Base-by-base conservation (phyloP, 345 rosid genomes). In the Brassica juncea region DNA sequence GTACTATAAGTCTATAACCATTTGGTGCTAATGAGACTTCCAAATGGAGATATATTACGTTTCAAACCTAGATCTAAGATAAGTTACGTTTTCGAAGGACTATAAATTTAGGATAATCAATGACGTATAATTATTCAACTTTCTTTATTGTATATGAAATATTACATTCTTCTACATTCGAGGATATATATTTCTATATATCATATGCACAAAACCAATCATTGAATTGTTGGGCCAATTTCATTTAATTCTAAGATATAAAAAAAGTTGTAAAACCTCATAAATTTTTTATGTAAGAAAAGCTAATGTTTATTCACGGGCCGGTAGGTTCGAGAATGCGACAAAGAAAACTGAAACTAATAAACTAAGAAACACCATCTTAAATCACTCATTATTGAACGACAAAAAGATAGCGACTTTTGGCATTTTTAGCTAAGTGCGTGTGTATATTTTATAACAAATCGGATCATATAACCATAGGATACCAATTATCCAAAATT, bases 211-310 rank as follows among this genome's bases (percentile, higher is more conserved):
- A 68, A 68, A 37, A 14, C 74, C 62, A 60, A 60, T 76, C 69
- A 76, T 76, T 42, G 31, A 30, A 15, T 30, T 42, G 58, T 28
- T 15, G 15, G 74, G 12, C 60, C 35, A 31, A 68, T 76, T 66
- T 37, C 58, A 75, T 19, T 64, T n/a, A 16, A 31, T 35, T 35
- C 23, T 12, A 8, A 25, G 16, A 19, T 52, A 3, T 2, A 6
- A 35, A 66, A 4, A 63, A 31, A 0, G 5, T 3, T 28, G 7
- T 11, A 63, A 63, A 31, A n/a, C 10, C 37, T 28, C 19, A 12
- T 61, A 61, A 10, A 12, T 59, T 10, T 9, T 25, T 59, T 27
- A 27, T 12, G 2, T 28, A 14, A 14, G 27, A 37, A 27, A 7
- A 30, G 25, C n/a, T 52, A 23, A 4, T 55, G 23, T 76, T 57